A percentile compares a stretch with the other conserved stretches of the same genome.
Conservation (phyloP, 345 rosid species). For the Lepidium sativum region DNA sequence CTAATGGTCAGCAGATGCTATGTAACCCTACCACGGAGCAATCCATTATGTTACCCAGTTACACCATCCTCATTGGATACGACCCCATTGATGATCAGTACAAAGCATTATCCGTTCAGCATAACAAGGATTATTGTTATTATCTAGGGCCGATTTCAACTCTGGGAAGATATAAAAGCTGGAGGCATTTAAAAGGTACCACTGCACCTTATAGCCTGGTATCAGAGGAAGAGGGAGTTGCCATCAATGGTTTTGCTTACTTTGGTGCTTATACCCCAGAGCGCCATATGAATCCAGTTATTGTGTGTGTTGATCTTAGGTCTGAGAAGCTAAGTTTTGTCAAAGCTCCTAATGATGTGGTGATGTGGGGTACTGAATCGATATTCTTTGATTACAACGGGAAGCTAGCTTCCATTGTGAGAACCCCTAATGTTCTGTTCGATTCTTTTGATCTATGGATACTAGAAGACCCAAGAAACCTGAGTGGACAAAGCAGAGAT, state of each 20-base stretch:
- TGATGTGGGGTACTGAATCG: fast-evolving
- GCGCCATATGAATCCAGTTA: background rate
- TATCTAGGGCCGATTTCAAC: background rate
- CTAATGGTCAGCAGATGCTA: background rate
- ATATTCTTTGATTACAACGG: background rate
- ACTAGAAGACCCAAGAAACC: background rate
- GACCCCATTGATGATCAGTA: background rate
- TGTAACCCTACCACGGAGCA: background rate
- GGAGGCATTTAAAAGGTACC: background rate
- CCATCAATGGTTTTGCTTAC: background rate
- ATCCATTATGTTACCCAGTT: background rate
- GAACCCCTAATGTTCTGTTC: background rate
- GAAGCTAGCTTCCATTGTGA: conserved; percentile 4
- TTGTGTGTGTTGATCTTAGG: background rate
- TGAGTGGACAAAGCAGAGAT: background rate
- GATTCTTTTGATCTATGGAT: background rate
- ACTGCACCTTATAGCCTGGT: background rate
- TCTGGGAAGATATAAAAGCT: background rate
- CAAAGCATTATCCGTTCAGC: background rate
- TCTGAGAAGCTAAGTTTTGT: background rate
- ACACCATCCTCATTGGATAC: background rate
- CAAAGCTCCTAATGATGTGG: background rate
- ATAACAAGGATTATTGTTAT: background rate
- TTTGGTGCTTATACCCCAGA: background rate
- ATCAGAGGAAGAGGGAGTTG: background rate